Base-by-base conservation (phyloP, 1,284 basidiomycete genomes). In the Veloporphyrellus conicus region DNA sequence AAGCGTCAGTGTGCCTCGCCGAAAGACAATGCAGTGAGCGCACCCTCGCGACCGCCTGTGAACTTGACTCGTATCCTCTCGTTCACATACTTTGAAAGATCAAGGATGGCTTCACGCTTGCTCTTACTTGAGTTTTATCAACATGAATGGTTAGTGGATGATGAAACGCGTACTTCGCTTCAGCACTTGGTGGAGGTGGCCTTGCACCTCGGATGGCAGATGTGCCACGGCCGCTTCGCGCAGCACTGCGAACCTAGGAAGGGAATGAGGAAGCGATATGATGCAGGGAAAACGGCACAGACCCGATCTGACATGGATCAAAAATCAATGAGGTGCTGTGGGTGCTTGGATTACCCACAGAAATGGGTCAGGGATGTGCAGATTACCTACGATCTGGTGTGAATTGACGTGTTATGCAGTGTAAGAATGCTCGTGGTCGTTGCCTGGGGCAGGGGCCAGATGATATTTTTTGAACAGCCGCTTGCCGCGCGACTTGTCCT, bases 51-150 rank as follows among this genome's bases (percentile, higher is more conserved):
- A 22, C 95, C 95, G 39, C 95, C 95, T 22, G 91, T 91, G 64
- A 99, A 98, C 71, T 97, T 98, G 64, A 99, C 93, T 47, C 91
- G 76, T 64, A 99, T 90, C 54, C 82, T 79, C 69, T 94, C 85
- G 69, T 97, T 91, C 42, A 89, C 86, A 62, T 96, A 98, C 67
- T 95, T 94, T 49, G 89, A 83, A 34, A 99, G 81, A 70, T 98
- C 94, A 25, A 99, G 81, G 68, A 99, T 98, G 27, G 91, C 90
- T 70, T 99, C 95, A 42, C 91, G 82, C 68, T 91, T 93, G 42
- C 92, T 91, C 68, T 92, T 92, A 45, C 63, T 64, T 65, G 54
- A 54, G 54, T 57, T 52, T 59, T 47, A 52, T 66, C 63, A 66
- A 66, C 46, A 57, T 33, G 54, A 49, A 57, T 51, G 44, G 42